phyloP scores from a whole-genome alignment of 805 yeast genomes.

The Zygosaccharomyces bailii region DNA sequence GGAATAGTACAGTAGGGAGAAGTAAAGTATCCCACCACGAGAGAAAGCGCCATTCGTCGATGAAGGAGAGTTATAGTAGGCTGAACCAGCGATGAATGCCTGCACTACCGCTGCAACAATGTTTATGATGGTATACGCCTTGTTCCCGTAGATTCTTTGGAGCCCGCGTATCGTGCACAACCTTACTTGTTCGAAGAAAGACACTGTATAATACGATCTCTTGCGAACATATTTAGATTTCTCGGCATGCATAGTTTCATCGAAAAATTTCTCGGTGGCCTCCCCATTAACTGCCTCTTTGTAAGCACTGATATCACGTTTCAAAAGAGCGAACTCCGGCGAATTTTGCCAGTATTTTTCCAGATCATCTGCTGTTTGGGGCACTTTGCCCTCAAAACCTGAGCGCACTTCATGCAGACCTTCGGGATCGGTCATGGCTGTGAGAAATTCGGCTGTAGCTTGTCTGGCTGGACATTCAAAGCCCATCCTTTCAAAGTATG shows the following conservation, averaged over 20 bases:
- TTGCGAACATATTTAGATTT: conserved; percentile 26
- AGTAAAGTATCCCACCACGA: conserved; percentile 53
- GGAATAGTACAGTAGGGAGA: conserved; percentile 52
- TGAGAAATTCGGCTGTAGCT: conserved; percentile 61
- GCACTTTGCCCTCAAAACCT: conserved; percentile 39
- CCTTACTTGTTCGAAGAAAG: conserved; percentile 42
- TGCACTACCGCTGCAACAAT: conserved; percentile 41
- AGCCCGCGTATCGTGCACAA: conserved; percentile 45
- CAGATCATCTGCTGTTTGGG: conserved; percentile 45
- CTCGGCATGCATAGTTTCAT: conserved; percentile 30
- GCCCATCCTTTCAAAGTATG: conserved; percentile 51
- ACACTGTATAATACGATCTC: conserved; percentile 29
- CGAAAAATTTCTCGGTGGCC: conserved; percentile 37
- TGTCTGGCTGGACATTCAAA: conserved; percentile 52
- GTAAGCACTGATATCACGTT: conserved; percentile 19
- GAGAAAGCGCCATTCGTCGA: conserved; percentile 49
- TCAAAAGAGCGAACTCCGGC: conserved; percentile 27
- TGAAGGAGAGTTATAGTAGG: conserved; percentile 44
- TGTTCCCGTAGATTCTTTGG: conserved; percentile 44
- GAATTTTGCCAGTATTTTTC: conserved; percentile 37
- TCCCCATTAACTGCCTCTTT: conserved; percentile 38
- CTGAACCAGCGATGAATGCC: conserved; percentile 47
- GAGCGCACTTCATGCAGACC: conserved; percentile 39
- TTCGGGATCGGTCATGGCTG: conserved; percentile 55
- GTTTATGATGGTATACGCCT: conserved; percentile 41